Evolutionary conservation across 2,329 filamentous ascomycete species (phyloP).

Genomic region (Colletotrichum sp.): DNA sequence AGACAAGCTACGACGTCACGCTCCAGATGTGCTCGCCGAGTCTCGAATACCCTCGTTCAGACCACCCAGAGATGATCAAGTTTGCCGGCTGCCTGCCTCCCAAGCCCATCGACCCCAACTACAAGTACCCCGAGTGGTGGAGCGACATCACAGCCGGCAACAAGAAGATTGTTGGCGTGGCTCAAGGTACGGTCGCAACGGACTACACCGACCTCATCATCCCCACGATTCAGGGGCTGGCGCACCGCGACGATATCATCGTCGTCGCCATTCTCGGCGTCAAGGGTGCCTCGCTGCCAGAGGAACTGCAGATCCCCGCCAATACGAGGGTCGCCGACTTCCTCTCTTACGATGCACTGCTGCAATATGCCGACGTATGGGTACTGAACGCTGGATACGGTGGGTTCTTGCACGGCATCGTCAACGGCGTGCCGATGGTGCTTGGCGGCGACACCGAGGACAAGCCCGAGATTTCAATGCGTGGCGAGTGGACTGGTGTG

Average conservation of each 20-base stretch:
- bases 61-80: constrained; percentile 40
- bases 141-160: constrained; percentile 37
- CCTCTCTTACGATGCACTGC: constrained; percentile 51
- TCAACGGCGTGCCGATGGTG: constrained; percentile 52
- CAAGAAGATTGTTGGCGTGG: constrained; percentile 49
- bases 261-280: constrained; percentile 36
- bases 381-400: constrained; percentile 56
- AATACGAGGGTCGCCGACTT: constrained; percentile 53
- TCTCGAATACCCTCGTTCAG: constrained; percentile 42
- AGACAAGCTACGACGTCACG: constrained; percentile 34
- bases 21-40: constrained; percentile 43
- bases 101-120: constrained; percentile 31
- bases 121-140: constrained; percentile 50
- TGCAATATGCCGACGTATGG: constrained; percentile 49
- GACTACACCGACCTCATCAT: constrained; percentile 46
- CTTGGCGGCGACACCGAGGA: constrained; percentile 47
- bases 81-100: constrained; percentile 48
- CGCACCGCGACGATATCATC: constrained; percentile 41
- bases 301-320: constrained; percentile 34
- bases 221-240: constrained; percentile 48
- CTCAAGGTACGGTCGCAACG: constrained; percentile 50
- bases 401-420: constrained; percentile 48
- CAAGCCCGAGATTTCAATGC: constrained; percentile 44
- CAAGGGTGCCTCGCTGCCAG: constrained; percentile 27
- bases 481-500: constrained; percentile 47